Evolutionary conservation across 2,329 filamentous ascomycete species (phyloP).

Genomic region (Cercospora zeae-maydis): DNA sequence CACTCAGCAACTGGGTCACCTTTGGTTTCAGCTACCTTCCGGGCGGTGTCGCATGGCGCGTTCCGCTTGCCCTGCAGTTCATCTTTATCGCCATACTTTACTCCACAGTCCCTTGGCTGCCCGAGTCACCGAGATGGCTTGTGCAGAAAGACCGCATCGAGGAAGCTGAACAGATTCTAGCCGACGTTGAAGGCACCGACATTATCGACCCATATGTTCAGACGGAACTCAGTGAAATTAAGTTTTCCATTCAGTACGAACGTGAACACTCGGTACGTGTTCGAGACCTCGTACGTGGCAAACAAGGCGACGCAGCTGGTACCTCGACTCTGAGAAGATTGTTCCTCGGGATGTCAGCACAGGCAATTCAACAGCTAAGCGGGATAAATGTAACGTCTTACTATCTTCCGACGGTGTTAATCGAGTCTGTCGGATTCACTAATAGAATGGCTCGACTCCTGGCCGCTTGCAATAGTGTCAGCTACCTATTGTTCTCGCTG

Average conservation of each 20-base stretch:
- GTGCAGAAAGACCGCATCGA: constrained; percentile 44
- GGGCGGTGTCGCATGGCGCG: constrained; percentile 44
- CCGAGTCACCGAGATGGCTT: constrained; percentile 49
- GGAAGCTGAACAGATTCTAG: constrained; percentile 49
- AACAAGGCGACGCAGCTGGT: constrained; percentile 43
- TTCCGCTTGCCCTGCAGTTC: constrained; percentile 50
- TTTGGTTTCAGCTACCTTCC: constrained; percentile 49
- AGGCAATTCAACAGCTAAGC: constrained; percentile 50
- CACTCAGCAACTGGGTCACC: constrained; percentile 51
- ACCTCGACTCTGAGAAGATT: constrained; percentile 51
- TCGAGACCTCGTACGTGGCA: constrained; percentile 49
- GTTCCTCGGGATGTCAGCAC: constrained; percentile 53
- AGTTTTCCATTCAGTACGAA: constrained; percentile 50
- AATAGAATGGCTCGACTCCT: constrained; percentile 53
- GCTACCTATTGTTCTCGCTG: constrained; percentile 48
- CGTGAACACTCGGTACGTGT: constrained; percentile 50
- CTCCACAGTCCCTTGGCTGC: constrained; percentile 47
- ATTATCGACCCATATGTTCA: constrained; percentile 46
- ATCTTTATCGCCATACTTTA: constrained; percentile 49
- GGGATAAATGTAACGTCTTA: constrained; percentile 46
- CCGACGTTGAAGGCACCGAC: constrained; percentile 47
- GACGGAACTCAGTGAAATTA: constrained; percentile 46
- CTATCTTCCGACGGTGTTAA: constrained; percentile 58
- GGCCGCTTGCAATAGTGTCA: constrained; percentile 53
- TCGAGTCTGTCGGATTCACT: constrained; percentile 53